phyloP scores from a whole-genome alignment of 164 flowering plant species.

The Berberis vulgaris region DNA sequence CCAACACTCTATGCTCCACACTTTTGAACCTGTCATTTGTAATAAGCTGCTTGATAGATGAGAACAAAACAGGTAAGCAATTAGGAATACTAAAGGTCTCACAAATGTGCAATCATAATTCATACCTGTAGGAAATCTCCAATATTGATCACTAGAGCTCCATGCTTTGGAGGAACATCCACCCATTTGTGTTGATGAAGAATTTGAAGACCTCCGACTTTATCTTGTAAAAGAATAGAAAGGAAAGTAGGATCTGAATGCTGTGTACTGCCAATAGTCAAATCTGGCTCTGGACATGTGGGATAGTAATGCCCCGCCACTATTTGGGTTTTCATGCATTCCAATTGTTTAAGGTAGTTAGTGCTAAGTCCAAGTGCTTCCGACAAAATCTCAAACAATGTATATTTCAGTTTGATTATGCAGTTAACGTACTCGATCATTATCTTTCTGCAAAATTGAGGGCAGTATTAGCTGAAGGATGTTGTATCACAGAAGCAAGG shows the following conservation, averaged over 20 bases:
- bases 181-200: slow-evolving; percentile 21
- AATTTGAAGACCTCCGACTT: slow-evolving; percentile 25
- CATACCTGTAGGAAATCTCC: slow-evolving; percentile 23
- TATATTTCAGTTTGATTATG: slow-evolving; percentile 12
- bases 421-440: slow-evolving; percentile 10
- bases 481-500: background rate
- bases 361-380: slow-evolving; percentile 29
- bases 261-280: slow-evolving; percentile 16
- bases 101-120: background rate
- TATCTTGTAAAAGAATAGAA: slow-evolving; percentile 24
- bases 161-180: slow-evolving; percentile 17
- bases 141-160: slow-evolving; percentile 22
- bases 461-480: background rate
- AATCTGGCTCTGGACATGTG: slow-evolving; percentile 24
- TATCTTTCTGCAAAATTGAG: slow-evolving; percentile 12
- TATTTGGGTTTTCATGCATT: slow-evolving; percentile 13
- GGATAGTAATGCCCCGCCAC: slow-evolving; percentile 21
- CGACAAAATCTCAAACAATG: slow-evolving; percentile 17
- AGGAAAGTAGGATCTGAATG: slow-evolving; percentile 27
- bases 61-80: background rate
- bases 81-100: background rate
- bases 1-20: slow-evolving; percentile 21
- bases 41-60: background rate
- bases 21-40: slow-evolving; percentile 12
- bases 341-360: slow-evolving; percentile 14